These are phyloP conservation scores for Paramecium octaurelia DNA, from an alignment of 73 alveolate genomes.

Conservation along the genomic window DNA sequence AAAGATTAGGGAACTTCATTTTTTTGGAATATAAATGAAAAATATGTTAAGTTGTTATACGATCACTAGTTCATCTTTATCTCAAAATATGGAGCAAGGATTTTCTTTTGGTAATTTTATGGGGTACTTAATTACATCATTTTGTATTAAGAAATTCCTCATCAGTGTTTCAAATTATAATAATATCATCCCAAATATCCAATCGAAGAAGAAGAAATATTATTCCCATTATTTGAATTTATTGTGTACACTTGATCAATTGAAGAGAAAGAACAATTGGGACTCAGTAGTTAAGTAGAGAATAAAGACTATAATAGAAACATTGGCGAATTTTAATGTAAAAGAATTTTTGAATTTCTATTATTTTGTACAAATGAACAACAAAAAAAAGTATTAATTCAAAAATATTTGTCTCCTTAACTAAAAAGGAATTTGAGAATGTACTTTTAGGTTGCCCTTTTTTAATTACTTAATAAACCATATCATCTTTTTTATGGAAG, in stretches of 20 bases:
- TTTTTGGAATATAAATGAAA: too few species aligned
- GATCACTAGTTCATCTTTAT: background rate
- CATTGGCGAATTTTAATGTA: background rate
- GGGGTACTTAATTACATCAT: background rate
- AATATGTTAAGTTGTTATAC: too few species aligned
- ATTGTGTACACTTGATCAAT: background rate
- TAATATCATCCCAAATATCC: background rate
- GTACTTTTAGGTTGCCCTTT: too few species aligned
- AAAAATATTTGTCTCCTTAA: too few species aligned
- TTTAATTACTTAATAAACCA: too few species aligned
- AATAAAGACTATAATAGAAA: background rate
- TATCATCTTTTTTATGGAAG: too few species aligned
- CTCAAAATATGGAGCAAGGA: background rate
- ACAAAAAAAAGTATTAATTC: background rate
- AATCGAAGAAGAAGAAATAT: background rate
- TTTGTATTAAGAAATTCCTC: background rate
- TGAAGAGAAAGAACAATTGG: background rate
- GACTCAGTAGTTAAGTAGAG: background rate
- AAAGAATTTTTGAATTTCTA: background rate
- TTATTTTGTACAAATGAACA: background rate
- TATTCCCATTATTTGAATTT: background rate
- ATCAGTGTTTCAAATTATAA: background rate
- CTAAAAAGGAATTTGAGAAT: background rate
- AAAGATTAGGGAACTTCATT: background rate
- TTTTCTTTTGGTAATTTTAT: background rate